These are phyloP conservation scores for Quercus glauca DNA, from an alignment of 306 rosid species.

Conservation along the genomic window DNA sequence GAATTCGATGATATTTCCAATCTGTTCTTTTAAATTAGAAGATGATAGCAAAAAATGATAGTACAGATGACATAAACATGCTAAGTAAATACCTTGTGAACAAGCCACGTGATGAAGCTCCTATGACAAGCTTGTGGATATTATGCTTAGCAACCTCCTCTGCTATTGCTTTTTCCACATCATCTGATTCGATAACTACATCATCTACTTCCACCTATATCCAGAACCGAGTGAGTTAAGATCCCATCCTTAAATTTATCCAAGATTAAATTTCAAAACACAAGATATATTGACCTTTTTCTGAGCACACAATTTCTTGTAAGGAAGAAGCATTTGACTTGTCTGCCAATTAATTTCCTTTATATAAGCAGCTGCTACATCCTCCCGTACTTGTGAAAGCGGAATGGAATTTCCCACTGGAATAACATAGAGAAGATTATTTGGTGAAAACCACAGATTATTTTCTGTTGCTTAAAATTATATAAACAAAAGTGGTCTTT, in stretches of 20 bases:
- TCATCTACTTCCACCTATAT: slow-evolving; percentile 74
- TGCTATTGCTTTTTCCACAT: slow-evolving; percentile 65
- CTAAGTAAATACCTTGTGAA: slow-evolving; percentile 64
- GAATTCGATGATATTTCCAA: neutral
- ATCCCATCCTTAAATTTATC: slow-evolving; percentile 11
- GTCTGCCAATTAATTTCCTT: slow-evolving; percentile 68
- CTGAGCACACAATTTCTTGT: slow-evolving; percentile 63
- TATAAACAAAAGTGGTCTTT: neutral
- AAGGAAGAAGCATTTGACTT: slow-evolving; percentile 67
- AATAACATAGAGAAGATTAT: slow-evolving; percentile 1
- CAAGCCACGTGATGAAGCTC: slow-evolving; percentile 70
- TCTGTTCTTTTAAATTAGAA: neutral
- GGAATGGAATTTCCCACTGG: slow-evolving; percentile 82
- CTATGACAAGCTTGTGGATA: slow-evolving; percentile 66
- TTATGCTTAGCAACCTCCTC: slow-evolving; percentile 59
- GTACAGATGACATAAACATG: neutral
- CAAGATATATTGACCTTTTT: slow-evolving; percentile 57
- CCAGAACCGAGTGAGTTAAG: slow-evolving; percentile 2
- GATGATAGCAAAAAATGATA: neutral
- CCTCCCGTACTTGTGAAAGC: slow-evolving; percentile 58
- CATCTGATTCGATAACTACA: slow-evolving; percentile 73
- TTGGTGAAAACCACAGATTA: neutral
- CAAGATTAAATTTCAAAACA: slow-evolving; percentile 16
- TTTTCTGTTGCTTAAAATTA: neutral
- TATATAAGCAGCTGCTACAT: slow-evolving; percentile 56